Base-by-base conservation (phyloP, 495 filamentous ascomycete species). In the Hypoxylon perforatum region DNA sequence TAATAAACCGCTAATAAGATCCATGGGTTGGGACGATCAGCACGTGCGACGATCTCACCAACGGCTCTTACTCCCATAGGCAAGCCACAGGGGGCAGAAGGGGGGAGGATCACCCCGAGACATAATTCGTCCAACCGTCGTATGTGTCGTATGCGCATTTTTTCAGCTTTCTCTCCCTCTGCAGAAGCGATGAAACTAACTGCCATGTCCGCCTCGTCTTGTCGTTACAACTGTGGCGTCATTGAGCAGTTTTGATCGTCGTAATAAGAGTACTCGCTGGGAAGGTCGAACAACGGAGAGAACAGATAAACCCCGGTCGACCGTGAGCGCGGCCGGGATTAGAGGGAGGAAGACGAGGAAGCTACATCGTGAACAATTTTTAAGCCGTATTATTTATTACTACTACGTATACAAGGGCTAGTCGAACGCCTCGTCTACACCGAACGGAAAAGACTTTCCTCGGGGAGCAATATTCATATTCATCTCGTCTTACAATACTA, bases 1-100 rank as follows among this genome's bases (percentile, higher is more conserved):
- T 70, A 70, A 67, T 66, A 70, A 33, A 61, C 67, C 21, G 25
- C 33, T 66, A 63, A 70, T 70, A 70, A 66, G 67, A 45, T 53
- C 67, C 30, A n/a, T 22, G 49, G 67, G 63, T 66, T 69, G 38
- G 57, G 67, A 54, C 67, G 67, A 70, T 70, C 67, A 66, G 57
- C 67, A 70, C 67, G 67, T 70, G 61, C 52, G 63, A 67, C 63
- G 63, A 70, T 70, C 67, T 69, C 61, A 51, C 41, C 57, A 70
- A 70, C 67, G 67, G 67, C 33, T 67, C 52, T 62, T 14, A 25
- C 56, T 65, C 57, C 52, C 62, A 57, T 61, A 49, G 21, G 41
- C 57, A 67, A 59, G 57, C 57, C 61, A 62, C 62, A n/a, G 4
- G 7, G 11, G 11, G 30, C 30, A 1, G 7, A 5, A 1, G 8